These are phyloP conservation scores for Ricinus communis DNA, from an alignment of 345 rosid species.

Conservation along the genomic window DNA sequence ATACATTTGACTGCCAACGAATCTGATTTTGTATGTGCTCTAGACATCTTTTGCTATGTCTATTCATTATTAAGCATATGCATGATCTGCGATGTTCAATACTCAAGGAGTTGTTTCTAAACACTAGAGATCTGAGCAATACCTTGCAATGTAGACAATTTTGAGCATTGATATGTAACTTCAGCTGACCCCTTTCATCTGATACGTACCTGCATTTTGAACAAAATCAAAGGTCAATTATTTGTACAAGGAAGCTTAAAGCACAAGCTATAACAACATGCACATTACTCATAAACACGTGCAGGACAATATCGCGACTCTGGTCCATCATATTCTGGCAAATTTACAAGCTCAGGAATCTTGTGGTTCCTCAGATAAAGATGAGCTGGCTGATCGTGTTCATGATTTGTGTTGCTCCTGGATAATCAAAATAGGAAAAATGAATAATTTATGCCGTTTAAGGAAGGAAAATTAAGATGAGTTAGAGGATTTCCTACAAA, in stretches of 20 bases:
- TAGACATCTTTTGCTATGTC: background rate
- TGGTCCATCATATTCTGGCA: constrained; percentile 78
- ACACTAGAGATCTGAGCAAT: constrained; percentile 3
- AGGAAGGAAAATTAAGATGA: background rate
- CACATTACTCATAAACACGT: constrained; percentile 85
- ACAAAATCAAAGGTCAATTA: constrained; percentile 11
- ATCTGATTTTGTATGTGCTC: background rate
- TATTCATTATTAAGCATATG: no score
- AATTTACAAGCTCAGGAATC: constrained; percentile 71
- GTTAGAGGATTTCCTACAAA: background rate
- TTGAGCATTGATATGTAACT: constrained; percentile 90
- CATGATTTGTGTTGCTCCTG: constrained; percentile 97
- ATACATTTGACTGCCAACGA: background rate
- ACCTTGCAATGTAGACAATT: constrained; percentile 98
- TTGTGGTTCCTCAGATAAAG: constrained; percentile 65
- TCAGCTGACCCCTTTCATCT: constrained; percentile 60
- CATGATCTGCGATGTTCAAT: background rate
- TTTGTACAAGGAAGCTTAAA: constrained; percentile 10
- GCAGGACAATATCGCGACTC: constrained; percentile 96
- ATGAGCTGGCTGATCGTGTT: constrained; percentile 92
- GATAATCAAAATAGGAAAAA: constrained; percentile 13
- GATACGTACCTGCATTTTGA: constrained; percentile 59
- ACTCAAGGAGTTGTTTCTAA: background rate
- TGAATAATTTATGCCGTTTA: no score
- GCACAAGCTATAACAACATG: constrained; percentile 5